Conservation (phyloP, 2,329 filamentous ascomycete genomes). For the Microascus cirrosus region DNA sequence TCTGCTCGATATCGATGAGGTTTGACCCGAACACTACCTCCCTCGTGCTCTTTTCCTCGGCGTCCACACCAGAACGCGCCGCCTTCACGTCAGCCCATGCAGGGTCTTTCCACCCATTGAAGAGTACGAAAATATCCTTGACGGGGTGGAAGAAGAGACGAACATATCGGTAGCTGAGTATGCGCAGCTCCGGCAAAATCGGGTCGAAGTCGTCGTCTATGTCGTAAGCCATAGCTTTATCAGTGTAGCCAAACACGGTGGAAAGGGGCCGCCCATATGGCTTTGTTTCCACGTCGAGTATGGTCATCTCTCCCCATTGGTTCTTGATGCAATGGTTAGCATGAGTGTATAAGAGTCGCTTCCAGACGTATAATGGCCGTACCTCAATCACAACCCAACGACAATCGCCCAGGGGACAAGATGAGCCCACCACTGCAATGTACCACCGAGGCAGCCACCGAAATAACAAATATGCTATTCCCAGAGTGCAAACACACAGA, state of each 20-base stretch:
- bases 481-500: conserved; percentile 62
- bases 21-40: conserved; percentile 85
- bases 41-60: conserved; percentile 74
- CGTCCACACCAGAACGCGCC: conserved; percentile 71
- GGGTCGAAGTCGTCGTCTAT: conserved; percentile 62
- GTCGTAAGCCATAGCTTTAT: conserved; percentile 44
- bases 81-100: conserved; percentile 68
- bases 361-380: conserved; percentile 15
- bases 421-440: conserved; percentile 60
- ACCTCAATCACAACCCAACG: conserved; percentile 89
- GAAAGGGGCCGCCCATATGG: conserved; percentile 44
- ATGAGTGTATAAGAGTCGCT: not conserved
- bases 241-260: conserved; percentile 55
- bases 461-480: conserved; percentile 73
- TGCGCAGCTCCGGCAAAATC: conserved; percentile 61
- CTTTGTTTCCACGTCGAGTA: conserved; percentile 54
- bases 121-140: conserved; percentile 78
- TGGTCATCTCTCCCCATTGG: conserved; percentile 85
- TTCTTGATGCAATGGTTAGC: conserved; percentile 40
- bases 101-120: conserved; percentile 89
- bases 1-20: conserved; percentile 86
- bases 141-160: conserved; percentile 84
- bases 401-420: conserved; percentile 60
- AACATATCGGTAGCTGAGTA: conserved; percentile 87
- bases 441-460: conserved; percentile 87